Evolutionary conservation across 2,329 filamentous ascomycete species (phyloP).

Genomic region (Leptographium wingfieldii): DNA sequence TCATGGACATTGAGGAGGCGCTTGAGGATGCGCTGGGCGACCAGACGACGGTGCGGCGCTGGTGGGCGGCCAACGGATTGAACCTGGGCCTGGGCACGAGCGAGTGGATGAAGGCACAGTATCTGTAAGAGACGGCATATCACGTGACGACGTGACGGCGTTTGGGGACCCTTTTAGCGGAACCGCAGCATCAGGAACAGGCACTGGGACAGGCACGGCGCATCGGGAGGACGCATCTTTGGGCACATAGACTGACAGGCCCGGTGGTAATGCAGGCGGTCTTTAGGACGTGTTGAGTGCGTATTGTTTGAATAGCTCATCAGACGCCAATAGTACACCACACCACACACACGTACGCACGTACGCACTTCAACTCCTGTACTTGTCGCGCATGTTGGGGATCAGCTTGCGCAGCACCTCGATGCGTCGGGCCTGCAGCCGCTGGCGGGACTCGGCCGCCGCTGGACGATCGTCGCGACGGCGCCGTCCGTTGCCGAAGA

Average conservation of each 20-base stretch:
- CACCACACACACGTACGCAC: too few relatives aligned
- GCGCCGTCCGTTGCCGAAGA: conserved; percentile 53
- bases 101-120: conserved; percentile 79
- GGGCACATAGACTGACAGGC: neutral
- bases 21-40: conserved; percentile 74
- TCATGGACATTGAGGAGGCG: conserved; percentile 89
- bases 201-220: neutral
- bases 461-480: conserved; percentile 43
- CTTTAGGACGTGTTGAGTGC: neutral
- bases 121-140: conserved; percentile 33
- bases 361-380: neutral
- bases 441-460: conserved; percentile 50
- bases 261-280: neutral
- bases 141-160: neutral
- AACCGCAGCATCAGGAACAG: neutral
- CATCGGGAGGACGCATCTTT: neutral
- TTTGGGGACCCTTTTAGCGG: neutral
- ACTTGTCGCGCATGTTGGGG: conserved; percentile 38
- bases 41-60: conserved; percentile 57
- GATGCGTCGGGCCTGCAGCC: conserved; percentile 53
- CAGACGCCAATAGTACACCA: too few relatives aligned
- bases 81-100: conserved; percentile 72
- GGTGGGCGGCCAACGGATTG: conserved; percentile 80
- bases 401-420: conserved; percentile 56
- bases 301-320: too few relatives aligned